Base-by-base conservation (phyloP, 2,329 filamentous ascomycete species). In the Neurospora sp. region DNA sequence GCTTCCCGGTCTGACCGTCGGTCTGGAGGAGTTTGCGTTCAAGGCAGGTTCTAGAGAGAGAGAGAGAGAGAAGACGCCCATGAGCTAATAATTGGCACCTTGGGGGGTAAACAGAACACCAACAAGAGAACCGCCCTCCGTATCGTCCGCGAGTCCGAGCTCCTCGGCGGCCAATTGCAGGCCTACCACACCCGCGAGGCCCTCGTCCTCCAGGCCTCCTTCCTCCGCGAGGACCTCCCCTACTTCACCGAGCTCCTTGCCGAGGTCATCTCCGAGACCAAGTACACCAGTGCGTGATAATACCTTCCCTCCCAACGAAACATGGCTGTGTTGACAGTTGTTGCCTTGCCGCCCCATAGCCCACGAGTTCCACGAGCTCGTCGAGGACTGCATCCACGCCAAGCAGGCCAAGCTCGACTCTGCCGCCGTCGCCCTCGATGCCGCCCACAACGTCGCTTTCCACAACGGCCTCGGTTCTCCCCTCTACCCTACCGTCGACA, bases 211-310 rank as follows among this genome's bases (percentile, higher is more conserved):
- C 90, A 95, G 82, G 92, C 96, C 80, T 97, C 91, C 85, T 99
- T 99, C 87, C 89, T 99, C 75, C 90, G 93, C 80, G 90, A 96
- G 80, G 94, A 99, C 81, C 89, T 99, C 75, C 96, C 96, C 76
- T 99, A 98, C 88, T 99, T 97, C 82, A 89, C 93, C 78, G 96
- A 99, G 86, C 87, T 99, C 74, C 88, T 99, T 76, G 93, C 91
- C 78, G 96, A 99, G 86, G 92, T 97, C 77, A 86, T 96, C 78
- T 89, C 91, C 72, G 85, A 92, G 82, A 97, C 95, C 76, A 96
- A 93, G 83, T 99, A 92, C 81, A 89, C 89, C 74, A 85, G 89
- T 91, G 83, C 82, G 88, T 81, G 66, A 73, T 68, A 67, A 69
- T 66, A 72, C 43, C 69, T 41, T 38, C 69, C 68, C 69, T 71